Conservation (phyloP, 78 protist genomes). For the Dictyostelium citrinum region DNA sequence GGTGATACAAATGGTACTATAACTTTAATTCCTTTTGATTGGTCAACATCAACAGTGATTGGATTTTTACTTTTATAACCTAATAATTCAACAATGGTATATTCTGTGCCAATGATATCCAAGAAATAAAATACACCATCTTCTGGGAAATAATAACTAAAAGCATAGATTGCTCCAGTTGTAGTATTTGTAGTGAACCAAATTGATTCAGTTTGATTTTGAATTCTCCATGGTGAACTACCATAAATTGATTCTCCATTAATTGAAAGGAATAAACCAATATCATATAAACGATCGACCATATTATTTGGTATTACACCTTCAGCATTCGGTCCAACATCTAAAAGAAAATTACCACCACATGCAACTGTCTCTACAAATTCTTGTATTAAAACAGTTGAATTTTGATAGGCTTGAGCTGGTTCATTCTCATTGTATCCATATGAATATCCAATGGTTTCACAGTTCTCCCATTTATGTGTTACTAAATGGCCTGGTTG, state of each 20-base stretch:
- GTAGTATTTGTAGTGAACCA: constrained; percentile 17
- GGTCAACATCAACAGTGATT: neutral
- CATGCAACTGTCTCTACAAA: constrained; percentile 26
- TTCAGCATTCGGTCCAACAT: constrained; percentile 75
- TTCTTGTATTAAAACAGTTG: constrained; percentile 13
- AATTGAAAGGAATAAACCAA: constrained; percentile 57
- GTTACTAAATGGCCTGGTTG: constrained; percentile 6
- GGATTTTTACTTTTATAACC: neutral
- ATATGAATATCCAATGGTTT: constrained; percentile 38
- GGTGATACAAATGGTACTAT: neutral
- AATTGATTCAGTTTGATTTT: constrained; percentile 25
- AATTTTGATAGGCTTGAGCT: neutral
- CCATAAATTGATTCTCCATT: constrained; percentile 76
- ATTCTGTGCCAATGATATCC: neutral
- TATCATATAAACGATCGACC: constrained; percentile 16
- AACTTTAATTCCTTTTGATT: neutral
- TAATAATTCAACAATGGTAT: neutral
- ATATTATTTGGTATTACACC: constrained; percentile 50
- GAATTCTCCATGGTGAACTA: constrained; percentile 52
- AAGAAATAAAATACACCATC: neutral
- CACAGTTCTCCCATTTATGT: constrained; percentile 77
- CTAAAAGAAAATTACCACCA: constrained; percentile 65
- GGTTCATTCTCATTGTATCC: constrained; percentile 64
- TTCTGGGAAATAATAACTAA: neutral
- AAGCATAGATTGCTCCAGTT: constrained; percentile 4